A percentile compares a stretch with the other conserved stretches of the same genome.
phyloP scores from a whole-genome alignment of 129 eudicot species.

The Logfia minima region DNA sequence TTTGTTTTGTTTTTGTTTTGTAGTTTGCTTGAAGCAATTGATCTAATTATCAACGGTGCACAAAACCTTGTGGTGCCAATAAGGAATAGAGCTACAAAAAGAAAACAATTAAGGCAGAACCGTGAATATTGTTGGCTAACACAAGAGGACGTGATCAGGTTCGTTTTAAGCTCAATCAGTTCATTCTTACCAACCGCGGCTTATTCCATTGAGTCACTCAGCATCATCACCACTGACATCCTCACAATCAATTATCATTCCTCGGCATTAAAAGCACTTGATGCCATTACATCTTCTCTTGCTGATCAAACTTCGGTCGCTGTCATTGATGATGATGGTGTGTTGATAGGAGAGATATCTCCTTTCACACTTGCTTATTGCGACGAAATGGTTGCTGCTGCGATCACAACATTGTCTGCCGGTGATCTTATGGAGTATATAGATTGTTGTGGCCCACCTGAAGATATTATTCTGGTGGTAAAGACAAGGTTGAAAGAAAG shows the following conservation, averaged over 20 bases:
- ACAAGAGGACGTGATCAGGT: slow-evolving; percentile 69
- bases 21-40: slow-evolving; percentile 84
- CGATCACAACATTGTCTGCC: slow-evolving; percentile 63
- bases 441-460: slow-evolving; percentile 82
- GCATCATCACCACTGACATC: slow-evolving; percentile 49
- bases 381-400: slow-evolving; percentile 67
- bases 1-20: slow-evolving; percentile 14
- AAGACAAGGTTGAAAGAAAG: slow-evolving; percentile 52
- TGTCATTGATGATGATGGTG: slow-evolving; percentile 58
- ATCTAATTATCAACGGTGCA: slow-evolving; percentile 65
- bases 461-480: slow-evolving; percentile 54
- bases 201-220: slow-evolving; percentile 54
- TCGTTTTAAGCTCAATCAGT: slow-evolving; percentile 70
- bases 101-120: slow-evolving; percentile 42
- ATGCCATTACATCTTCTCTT: slow-evolving; percentile 43
- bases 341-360: slow-evolving; percentile 70
- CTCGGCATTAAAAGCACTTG: slow-evolving; percentile 52
- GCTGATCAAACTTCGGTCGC: slow-evolving; percentile 68
- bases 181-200: slow-evolving; percentile 61
- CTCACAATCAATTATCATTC: slow-evolving; percentile 53
- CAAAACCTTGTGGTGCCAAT: slow-evolving; percentile 87
- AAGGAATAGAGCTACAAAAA: slow-evolving; percentile 33
- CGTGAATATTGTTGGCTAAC: slow-evolving; percentile 81
- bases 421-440: slow-evolving; percentile 86
- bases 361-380: slow-evolving; percentile 63